Base-by-base conservation (phyloP, 768 basidiomycete species). In the Lentinula raphanica region DNA sequence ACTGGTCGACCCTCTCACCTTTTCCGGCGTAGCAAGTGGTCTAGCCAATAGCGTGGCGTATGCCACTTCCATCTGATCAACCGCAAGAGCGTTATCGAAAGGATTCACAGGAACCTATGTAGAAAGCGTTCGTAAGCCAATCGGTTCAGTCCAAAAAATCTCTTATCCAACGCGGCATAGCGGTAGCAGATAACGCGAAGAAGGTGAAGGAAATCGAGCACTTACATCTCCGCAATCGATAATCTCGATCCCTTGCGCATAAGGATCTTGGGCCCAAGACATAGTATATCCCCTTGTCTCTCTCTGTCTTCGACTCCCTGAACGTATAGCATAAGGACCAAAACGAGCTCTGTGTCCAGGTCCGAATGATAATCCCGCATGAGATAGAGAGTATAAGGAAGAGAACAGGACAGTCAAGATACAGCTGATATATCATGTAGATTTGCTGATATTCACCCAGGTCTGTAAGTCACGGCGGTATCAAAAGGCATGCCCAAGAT, bases 11-110 rank as follows among this genome's bases (percentile, higher is more conserved):
- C 28, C 21, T 13, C 39, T 55, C 7, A 28, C 46, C 32, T 56
- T 51, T 29, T 36, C 28, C 28, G 40, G 49, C 6, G 77, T 79
- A 45, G 76, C 65, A 21, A 82, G 72, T 1, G 80, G 72, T 36
- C 90, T 79, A n/a, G 76, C 73, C 5, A 95, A 74, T 19, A 95
- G 74, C 0, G 88, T 88, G 4, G 83, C 78, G 67, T 94, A 95
- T 1, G 91, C 93, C 7, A 89, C 84, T 67, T 93, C 85, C 73
- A 96, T 90, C 68, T 94, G 92, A 62, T 92, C 88, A 27, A 95
- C 70, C 2, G 92, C 93, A 12, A 92, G 76, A 0, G 83, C 81
- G 68, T 92, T 90, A 69, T 96, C 92, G 66, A 88, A 93, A 0
- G 90, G 88, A 49, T 71, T 84, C 39, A 89, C 71, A 5, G 94